A percentile compares a stretch with the other conserved stretches of the same genome.
These are phyloP conservation scores for Irpex sp. DNA, from an alignment of 1,284 basidiomycete species.

Conservation along the genomic window DNA sequence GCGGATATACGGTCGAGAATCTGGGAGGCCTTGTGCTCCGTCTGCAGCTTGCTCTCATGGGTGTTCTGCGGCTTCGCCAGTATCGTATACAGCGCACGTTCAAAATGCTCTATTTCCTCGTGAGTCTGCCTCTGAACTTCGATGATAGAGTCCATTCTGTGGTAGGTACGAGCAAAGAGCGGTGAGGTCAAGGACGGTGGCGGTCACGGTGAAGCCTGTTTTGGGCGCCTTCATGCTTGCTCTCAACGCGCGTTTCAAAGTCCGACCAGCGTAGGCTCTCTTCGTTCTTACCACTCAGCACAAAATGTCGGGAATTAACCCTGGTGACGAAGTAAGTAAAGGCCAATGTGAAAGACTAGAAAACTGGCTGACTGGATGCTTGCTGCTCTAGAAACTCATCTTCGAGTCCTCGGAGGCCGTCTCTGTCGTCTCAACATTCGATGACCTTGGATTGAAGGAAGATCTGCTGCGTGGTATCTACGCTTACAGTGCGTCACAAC, in stretches of 20 bases:
- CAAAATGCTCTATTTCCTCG: slow-evolving; percentile 93
- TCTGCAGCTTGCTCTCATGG: slow-evolving; percentile 68
- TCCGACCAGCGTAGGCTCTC: slow-evolving; percentile 46
- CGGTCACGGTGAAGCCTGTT: not conserved
- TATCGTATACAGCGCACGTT: slow-evolving; percentile 66
- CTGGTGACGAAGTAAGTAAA: slow-evolving; percentile 67
- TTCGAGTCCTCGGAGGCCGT: slow-evolving; percentile 98
- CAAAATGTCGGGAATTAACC: slow-evolving; percentile 76
- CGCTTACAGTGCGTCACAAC: slow-evolving; percentile 82
- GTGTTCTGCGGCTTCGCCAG: slow-evolving; percentile 59
- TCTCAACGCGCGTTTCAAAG: slow-evolving; percentile 39
- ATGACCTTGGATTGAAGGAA: slow-evolving; percentile 93
- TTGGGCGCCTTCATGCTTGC: not conserved
- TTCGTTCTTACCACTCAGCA: slow-evolving; percentile 24
- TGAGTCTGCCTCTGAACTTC: slow-evolving; percentile 93
- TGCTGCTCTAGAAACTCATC: slow-evolving; percentile 71
- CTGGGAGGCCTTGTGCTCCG: slow-evolving; percentile 85
- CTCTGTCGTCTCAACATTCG: slow-evolving; percentile 82
- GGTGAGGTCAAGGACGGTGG: slow-evolving; percentile 4
- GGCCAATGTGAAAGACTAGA: not conserved
- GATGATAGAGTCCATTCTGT: slow-evolving; percentile 82
- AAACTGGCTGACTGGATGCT: slow-evolving; percentile 6
- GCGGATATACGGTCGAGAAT: slow-evolving; percentile 80
- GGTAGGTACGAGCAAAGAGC: slow-evolving; percentile 4
- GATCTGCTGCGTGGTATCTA: slow-evolving; percentile 97